These are phyloP conservation scores for Cydonia oblonga DNA, from an alignment of 331 rosid genomes.

Conservation along the genomic window DNA sequence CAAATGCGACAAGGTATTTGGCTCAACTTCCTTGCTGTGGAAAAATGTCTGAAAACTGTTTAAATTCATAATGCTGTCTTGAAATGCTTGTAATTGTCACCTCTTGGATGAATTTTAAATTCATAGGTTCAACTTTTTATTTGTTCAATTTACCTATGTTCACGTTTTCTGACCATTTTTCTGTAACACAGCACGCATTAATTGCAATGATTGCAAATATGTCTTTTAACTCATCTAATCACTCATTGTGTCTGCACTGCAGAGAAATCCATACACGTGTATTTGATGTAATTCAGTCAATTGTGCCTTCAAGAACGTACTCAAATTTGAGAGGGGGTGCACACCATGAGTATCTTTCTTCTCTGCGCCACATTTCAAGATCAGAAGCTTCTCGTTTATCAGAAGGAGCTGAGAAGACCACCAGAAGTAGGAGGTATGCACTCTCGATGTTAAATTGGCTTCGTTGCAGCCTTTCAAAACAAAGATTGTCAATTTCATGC, in stretches of 20 bases:
- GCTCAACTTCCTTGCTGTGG: background rate
- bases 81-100: background rate
- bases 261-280: conserved; percentile 27
- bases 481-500: background rate
- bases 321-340: conserved; percentile 41
- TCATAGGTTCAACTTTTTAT: background rate
- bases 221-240: background rate
- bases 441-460: background rate
- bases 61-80: background rate
- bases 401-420: conserved; percentile 27
- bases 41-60: background rate
- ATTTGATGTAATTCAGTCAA: conserved; percentile 21
- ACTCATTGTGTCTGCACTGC: conserved; percentile 17
- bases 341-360: conserved; percentile 64
- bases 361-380: conserved; percentile 60
- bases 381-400: conserved; percentile 59
- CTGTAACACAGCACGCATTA: background rate
- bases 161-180: background rate
- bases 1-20: conserved; percentile 29
- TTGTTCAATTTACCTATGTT: background rate
- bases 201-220: background rate
- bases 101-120: background rate
- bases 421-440: conserved; percentile 53
- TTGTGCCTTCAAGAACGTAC: conserved; percentile 46
- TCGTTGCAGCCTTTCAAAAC: conserved; percentile 5